phyloP scores from a whole-genome alignment of 371 early-diverging fungal species.

The Umbelopsis sp. region DNA sequence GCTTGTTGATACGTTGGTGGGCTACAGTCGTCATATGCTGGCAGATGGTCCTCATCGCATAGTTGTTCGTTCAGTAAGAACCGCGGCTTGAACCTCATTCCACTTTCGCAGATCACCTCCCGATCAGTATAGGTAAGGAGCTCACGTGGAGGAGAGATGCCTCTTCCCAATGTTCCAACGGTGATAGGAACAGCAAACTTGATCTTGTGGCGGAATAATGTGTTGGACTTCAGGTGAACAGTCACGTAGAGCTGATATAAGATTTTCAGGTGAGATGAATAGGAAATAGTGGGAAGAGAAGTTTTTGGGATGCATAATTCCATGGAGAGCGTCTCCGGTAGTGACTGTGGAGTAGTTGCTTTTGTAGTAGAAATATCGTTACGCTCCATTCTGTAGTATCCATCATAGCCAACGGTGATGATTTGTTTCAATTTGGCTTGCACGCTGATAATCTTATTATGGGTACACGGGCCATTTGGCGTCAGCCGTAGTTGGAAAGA shows the following conservation, averaged over 20 bases:
- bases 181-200: constrained; percentile 8
- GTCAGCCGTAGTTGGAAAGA: background rate
- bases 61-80: background rate
- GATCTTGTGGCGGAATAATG: constrained; percentile 9
- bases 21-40: constrained; percentile 1
- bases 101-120: background rate
- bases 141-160: constrained; percentile 12
- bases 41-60: background rate
- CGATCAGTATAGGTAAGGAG: constrained; percentile 2
- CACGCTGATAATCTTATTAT: background rate
- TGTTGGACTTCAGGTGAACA: background rate
- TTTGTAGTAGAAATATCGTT: background rate
- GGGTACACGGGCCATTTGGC: background rate
- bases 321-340: background rate
- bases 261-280: constrained; percentile 1
- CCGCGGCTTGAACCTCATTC: constrained; percentile 8
- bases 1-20: constrained; percentile 4
- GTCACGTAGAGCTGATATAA: constrained; percentile 1
- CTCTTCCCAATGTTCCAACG: background rate
- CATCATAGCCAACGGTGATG: constrained; percentile 3
- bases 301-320: constrained; percentile 7
- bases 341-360: background rate
- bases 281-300: background rate
- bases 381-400: constrained; percentile 13
- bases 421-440: constrained; percentile 14